Percentiles rank a stretch among this genome's conserved stretches.
Evolutionary conservation across 352 stramenopile genomes (phyloP).

Genomic region (Phytopythium mirpurense): DNA sequence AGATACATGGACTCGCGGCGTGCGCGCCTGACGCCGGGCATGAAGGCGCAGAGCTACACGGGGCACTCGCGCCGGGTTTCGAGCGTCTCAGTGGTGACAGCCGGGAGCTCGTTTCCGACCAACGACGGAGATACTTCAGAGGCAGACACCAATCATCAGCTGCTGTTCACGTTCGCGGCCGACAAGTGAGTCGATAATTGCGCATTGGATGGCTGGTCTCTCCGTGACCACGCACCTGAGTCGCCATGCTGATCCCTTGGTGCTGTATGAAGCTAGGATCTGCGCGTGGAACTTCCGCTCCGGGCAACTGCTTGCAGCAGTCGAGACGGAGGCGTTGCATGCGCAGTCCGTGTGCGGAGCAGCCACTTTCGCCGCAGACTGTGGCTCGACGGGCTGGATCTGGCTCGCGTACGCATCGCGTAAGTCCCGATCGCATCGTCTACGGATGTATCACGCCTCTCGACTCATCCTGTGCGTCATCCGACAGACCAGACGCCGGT

Average conservation of each 20-base stretch:
- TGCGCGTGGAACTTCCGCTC: constrained; percentile 39
- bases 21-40: constrained; percentile 39
- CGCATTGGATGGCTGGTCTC: too few species aligned
- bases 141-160: too few species aligned
- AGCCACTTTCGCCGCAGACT: neutral
- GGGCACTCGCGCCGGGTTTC: constrained; percentile 29
- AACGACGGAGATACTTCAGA: too few species aligned
- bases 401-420: constrained; percentile 36
- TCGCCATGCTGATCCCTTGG: neutral
- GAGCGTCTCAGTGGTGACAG: constrained; percentile 9
- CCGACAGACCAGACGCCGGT: constrained; percentile 18
- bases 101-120: too few species aligned
- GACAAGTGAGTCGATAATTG: constrained; percentile 24
- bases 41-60: constrained; percentile 41
- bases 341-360: constrained; percentile 29
- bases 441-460: neutral
- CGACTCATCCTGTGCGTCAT: neutral
- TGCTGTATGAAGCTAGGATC: constrained; percentile 16
- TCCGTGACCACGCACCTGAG: too few species aligned
- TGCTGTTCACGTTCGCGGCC: constrained; percentile 43
- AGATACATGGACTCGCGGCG: constrained; percentile 30
- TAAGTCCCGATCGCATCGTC: constrained; percentile 16
- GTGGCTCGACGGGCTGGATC: neutral
- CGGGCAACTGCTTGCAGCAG: constrained; percentile 16
- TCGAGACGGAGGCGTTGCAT: constrained; percentile 21